Percentiles rank a stretch among this genome's conserved stretches.
Evolutionary conservation across 257 asterid species (phyloP).

Genomic region (Capsicum baccatum): DNA sequence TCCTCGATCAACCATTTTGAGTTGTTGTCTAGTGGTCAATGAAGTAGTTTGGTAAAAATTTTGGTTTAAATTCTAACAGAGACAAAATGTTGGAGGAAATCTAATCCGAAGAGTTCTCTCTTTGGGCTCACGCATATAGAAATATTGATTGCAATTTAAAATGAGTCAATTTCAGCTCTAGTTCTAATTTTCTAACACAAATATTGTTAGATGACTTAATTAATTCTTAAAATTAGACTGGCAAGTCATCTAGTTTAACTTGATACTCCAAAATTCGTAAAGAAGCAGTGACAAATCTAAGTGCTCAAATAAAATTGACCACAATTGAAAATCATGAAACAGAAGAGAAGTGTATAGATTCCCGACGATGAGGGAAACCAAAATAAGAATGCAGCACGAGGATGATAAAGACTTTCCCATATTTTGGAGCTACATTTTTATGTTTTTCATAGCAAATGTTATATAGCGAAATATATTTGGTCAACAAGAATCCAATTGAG

Average conservation of each 20-base stretch:
- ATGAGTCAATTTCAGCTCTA: no score
- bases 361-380: neutral
- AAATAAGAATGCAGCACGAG: neutral
- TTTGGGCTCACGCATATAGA: no score
- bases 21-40: neutral
- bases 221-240: neutral
- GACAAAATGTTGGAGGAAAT: neutral
- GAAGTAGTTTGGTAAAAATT: neutral
- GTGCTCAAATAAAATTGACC: neutral
- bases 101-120: no score
- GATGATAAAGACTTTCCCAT: constrained; percentile 15
- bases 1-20: neutral
- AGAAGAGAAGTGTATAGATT: neutral
- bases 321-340: neutral
- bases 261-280: neutral
- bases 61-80: neutral
- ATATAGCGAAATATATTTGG: neutral
- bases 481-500: neutral
- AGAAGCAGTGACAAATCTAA: neutral
- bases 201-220: no score
- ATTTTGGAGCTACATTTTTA: neutral
- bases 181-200: no score
- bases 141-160: no score
- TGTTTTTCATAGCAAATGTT: neutral
- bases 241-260: neutral